A percentile compares a stretch with the other conserved stretches of the same genome.
Conservation (phyloP, 495 filamentous ascomycete species). For the Durotheca rogersii region DNA sequence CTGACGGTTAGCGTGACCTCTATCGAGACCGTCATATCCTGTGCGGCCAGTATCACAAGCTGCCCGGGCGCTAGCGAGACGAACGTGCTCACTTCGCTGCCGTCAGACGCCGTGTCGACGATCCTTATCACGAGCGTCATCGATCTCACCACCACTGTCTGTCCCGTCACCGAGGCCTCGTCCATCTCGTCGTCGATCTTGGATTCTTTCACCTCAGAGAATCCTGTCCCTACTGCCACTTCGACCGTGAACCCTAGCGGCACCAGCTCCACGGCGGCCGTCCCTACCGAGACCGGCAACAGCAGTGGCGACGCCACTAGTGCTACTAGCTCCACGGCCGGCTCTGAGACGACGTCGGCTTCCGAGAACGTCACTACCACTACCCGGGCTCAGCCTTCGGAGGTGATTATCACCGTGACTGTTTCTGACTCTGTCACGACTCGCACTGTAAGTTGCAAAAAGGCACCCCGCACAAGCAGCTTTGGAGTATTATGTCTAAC, state of each 20-base stretch:
- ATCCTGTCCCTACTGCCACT: background rate
- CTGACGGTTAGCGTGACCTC: slow-evolving; percentile 29
- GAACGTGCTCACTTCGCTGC: slow-evolving; percentile 19
- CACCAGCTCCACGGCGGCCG: background rate
- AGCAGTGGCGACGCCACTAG: background rate
- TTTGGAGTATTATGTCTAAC: slow-evolving; percentile 1
- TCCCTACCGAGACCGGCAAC: background rate
- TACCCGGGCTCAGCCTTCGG: background rate
- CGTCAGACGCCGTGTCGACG: slow-evolving; percentile 26
- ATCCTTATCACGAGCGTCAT: slow-evolving; percentile 29
- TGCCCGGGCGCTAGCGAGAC: slow-evolving; percentile 25
- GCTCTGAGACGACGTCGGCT: background rate
- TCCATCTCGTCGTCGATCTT: slow-evolving; percentile 31
- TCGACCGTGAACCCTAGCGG: background rate
- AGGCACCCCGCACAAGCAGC: background rate
- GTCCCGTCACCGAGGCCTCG: slow-evolving; percentile 28
- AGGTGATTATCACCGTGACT: slow-evolving; percentile 16
- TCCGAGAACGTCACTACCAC: background rate
- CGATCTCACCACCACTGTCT: slow-evolving; percentile 34
- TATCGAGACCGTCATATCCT: slow-evolving; percentile 30
- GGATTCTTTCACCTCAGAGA: slow-evolving; percentile 13
- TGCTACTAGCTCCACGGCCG: background rate
- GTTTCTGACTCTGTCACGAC: slow-evolving; percentile 17
- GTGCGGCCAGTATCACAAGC: slow-evolving; percentile 22
- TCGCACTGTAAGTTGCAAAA: slow-evolving; percentile 10